A percentile compares a stretch with the other conserved stretches of the same genome.
Conservation (phyloP, 2,329 filamentous ascomycete genomes). For the Aspergillus sp. region DNA sequence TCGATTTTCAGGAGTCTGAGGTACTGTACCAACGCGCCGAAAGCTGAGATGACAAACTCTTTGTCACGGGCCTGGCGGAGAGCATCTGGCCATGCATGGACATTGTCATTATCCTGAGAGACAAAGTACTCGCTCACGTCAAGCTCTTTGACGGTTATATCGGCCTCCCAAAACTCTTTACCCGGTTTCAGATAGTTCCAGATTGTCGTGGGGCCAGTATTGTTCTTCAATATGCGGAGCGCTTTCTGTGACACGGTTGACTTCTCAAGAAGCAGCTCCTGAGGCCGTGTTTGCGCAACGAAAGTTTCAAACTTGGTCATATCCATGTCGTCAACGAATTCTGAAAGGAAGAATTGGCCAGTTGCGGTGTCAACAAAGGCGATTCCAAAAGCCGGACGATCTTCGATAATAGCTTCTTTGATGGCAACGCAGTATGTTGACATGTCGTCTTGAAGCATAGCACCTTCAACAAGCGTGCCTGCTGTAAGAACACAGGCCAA, state of each 20-base stretch:
- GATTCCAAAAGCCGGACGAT: conserved; percentile 80
- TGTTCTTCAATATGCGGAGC: conserved; percentile 91
- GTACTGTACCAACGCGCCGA: conserved; percentile 87
- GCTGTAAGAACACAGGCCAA: conserved; percentile 86
- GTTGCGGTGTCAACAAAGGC: conserved; percentile 95
- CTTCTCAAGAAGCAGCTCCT: conserved; percentile 88
- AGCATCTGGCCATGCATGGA: conserved; percentile 73
- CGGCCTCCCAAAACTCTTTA: conserved; percentile 88
- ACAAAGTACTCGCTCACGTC: conserved; percentile 77
- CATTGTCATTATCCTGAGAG: conserved; percentile 54
- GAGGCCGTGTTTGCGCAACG: conserved; percentile 84
- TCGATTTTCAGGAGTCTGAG: conserved; percentile 85
- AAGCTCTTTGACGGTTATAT: conserved; percentile 78
- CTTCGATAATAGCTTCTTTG: conserved; percentile 73
- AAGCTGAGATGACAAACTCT: conserved; percentile 82
- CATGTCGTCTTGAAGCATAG: conserved; percentile 98
- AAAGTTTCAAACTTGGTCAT: conserved; percentile 97
- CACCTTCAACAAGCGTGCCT: conserved; percentile 89
- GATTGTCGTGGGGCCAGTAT: conserved; percentile 85
- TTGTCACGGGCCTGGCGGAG: conserved; percentile 73
- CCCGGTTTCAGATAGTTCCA: conserved; percentile 90
- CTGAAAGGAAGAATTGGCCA: conserved; percentile 88
- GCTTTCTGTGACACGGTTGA: conserved; percentile 82
- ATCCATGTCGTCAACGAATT: conserved; percentile 88
- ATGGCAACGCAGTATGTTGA: conserved; percentile 94